Base-by-base conservation (phyloP, 768 basidiomycete species). In the Auriscalpium orientale region DNA sequence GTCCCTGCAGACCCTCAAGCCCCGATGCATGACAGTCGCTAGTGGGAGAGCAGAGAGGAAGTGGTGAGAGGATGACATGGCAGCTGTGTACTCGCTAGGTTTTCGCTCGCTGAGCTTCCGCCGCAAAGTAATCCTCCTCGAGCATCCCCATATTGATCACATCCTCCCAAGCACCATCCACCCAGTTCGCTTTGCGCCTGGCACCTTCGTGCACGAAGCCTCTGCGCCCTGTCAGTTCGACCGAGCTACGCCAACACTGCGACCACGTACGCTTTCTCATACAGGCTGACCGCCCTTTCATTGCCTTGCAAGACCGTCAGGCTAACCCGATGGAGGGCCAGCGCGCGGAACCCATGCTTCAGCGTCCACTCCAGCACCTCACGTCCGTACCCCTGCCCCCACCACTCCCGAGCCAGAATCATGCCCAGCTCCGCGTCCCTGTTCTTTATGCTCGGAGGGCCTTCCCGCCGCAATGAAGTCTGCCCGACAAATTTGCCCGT, bases 181-280 rank as follows among this genome's bases (percentile, higher is more conserved):
- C 46, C 66, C 66, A 70, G 2, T 61, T 47, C 9, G 61, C 59
- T 50, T 68, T 64, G 13, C 68, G 54, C 22, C 58, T 53, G 18
- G 64, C 49, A 5, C 66, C 67, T 55, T 69, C 68, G 48, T 66
- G 65, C 3, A 68, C 65, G 34, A 68, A 68, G 4, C 68, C 68
- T 11, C 68, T 69, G 46, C 52, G 16, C 40, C 15, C 8, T 4
- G 6, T 43, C 18, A 43, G 40, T 43, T 13, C 40, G 28, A 15
- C 40, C 18, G 40, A 43, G 40, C 8, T 3, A 43, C 13, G 7
- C 13, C 40, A 18, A 43, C 12, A 18, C 40, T 13, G 40, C 1
- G 46, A 20, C 2, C 13, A 48, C 46, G 21, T 48, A 48, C 46
- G 22, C 46, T 22, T 48, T 48, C 8, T 48, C 21, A 22, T 48